phyloP scores from a whole-genome alignment of 2,329 filamentous ascomycete species.

The Diaporthe vexans region DNA sequence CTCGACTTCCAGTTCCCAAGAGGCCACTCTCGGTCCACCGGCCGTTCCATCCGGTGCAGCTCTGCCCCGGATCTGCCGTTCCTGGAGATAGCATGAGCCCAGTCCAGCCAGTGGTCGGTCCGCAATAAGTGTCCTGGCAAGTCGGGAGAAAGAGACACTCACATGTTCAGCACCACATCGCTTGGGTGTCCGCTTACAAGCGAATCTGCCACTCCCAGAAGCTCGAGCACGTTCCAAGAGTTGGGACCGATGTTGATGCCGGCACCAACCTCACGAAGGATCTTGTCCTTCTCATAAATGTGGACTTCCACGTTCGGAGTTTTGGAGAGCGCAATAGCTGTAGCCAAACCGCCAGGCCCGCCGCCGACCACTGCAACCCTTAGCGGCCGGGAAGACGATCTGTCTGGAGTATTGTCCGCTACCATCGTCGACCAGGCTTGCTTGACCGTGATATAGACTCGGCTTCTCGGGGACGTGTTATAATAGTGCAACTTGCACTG shows the following conservation, averaged over 20 bases:
- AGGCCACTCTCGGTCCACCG: conserved; percentile 38
- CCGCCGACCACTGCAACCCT: conserved; percentile 41
- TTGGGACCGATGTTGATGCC: conserved; percentile 54
- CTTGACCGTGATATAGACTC: background rate
- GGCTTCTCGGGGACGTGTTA: background rate
- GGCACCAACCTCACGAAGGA: conserved; percentile 54
- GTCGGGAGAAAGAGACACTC: background rate
- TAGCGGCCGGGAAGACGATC: conserved; percentile 7
- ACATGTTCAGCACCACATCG: conserved; percentile 39
- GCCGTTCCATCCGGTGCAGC: conserved; percentile 45
- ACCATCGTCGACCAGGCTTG: conserved; percentile 4
- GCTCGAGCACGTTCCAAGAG: conserved; percentile 54
- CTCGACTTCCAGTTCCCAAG: conserved; percentile 33
- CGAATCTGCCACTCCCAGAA: conserved; percentile 48
- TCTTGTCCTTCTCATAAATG: conserved; percentile 53
- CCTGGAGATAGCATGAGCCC: conserved; percentile 37
- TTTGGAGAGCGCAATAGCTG: conserved; percentile 50
- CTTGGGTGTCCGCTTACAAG: conserved; percentile 39
- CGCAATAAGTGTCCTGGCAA: background rate
- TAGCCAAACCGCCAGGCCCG: conserved; percentile 41
- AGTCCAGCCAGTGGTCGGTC: background rate
- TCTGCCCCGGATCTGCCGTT: conserved; percentile 49
- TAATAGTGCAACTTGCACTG: too few relatives aligned
- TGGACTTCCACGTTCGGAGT: conserved; percentile 50
- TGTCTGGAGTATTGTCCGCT: background rate